Conservation (phyloP, 345 rosid species). For the Sisymbrium irio region DNA sequence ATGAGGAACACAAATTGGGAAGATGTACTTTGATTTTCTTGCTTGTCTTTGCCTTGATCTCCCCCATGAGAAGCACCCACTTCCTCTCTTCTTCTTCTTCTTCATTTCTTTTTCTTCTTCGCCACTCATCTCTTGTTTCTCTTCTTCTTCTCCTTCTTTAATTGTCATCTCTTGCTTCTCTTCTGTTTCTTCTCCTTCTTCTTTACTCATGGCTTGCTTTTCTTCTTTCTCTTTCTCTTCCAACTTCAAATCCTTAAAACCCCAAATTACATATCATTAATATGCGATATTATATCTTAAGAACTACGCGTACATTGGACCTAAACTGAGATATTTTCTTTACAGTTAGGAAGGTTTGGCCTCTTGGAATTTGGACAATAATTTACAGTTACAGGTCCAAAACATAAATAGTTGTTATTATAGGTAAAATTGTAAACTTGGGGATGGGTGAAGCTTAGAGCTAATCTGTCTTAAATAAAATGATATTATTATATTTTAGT, state of each 20-base stretch:
- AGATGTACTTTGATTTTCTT: conserved; percentile 38
- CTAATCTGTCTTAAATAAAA: too few species aligned
- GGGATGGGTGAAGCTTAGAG: too few species aligned
- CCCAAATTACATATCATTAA: neutral
- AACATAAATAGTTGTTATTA: neutral
- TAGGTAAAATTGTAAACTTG: neutral
- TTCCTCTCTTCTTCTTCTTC: conserved; percentile 36
- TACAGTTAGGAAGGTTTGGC: neutral
- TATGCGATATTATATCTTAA: neutral
- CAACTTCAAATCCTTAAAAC: conserved; percentile 38
- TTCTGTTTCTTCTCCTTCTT: conserved; percentile 4
- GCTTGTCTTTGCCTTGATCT: conserved; percentile 52
- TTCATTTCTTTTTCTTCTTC: conserved; percentile 9
- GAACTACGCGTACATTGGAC: neutral
- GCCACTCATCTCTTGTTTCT: conserved; percentile 3
- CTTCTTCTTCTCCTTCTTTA: conserved; percentile 22
- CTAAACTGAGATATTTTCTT: neutral
- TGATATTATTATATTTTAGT: too few species aligned
- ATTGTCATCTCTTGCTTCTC: conserved; percentile 1
- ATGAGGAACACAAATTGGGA: conserved; percentile 42
- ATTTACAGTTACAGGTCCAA: neutral
- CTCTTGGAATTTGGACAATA: conserved; percentile 4
- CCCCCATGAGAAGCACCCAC: conserved; percentile 73
- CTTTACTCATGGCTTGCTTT: conserved; percentile 9
- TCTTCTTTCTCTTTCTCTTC: conserved; percentile 27